A percentile compares a stretch with the other conserved stretches of the same genome.
Evolutionary conservation across 495 filamentous ascomycete species (phyloP).

Genomic region (Delitschia confertaspora): DNA sequence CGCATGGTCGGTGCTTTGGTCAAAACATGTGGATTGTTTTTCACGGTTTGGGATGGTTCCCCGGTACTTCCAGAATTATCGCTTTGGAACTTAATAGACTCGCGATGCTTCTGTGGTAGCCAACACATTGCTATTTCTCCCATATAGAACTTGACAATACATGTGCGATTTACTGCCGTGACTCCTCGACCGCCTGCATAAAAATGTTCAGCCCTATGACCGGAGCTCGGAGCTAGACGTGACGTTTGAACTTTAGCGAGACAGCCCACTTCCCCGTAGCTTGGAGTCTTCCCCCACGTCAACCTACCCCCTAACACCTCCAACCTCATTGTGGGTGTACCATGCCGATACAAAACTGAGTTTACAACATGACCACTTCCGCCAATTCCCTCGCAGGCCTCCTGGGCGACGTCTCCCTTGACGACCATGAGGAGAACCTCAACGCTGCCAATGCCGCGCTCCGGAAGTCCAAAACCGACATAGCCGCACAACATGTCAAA

Average conservation of each 20-base stretch:
- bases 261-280: slow-evolving; percentile 6
- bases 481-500: slow-evolving; percentile 65
- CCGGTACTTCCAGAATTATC: no score
- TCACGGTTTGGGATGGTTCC: neutral
- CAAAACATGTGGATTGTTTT: no score
- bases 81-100: no score
- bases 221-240: no score
- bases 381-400: slow-evolving; percentile 48
- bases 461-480: slow-evolving; percentile 52
- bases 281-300: neutral
- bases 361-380: slow-evolving; percentile 27
- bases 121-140: no score
- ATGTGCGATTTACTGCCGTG: neutral
- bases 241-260: slow-evolving; percentile 4
- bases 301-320: neutral
- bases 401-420: slow-evolving; percentile 51
- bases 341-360: no score
- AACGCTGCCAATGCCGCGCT: slow-evolving; percentile 61
- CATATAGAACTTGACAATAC: no score
- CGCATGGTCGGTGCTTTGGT: no score
- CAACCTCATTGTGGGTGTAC: neutral
- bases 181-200: neutral
- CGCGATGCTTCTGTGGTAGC: no score
- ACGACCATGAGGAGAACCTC: slow-evolving; percentile 66
- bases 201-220: neutral